Conservation (phyloP, 2,329 filamentous ascomycete species). For the Rhinocladiella similis region DNA sequence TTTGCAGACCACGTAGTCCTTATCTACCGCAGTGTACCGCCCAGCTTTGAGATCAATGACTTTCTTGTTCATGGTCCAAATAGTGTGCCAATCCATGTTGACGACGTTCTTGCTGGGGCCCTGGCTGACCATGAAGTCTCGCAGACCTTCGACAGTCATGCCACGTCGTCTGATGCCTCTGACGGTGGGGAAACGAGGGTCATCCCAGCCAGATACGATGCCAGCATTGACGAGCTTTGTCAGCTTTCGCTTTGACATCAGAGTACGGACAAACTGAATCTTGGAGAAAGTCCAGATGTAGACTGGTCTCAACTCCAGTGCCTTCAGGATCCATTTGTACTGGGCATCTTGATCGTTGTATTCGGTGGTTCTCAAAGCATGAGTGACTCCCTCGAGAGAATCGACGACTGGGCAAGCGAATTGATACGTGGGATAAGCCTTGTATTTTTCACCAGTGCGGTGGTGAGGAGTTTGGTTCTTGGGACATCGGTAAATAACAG, state of each 20-base stretch:
- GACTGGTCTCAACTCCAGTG: slow-evolving; percentile 46
- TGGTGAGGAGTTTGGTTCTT: slow-evolving; percentile 64
- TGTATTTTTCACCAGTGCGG: slow-evolving; percentile 64
- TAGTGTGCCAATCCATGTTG: slow-evolving; percentile 51
- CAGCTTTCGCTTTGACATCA: slow-evolving; percentile 54
- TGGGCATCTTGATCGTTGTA: slow-evolving; percentile 54
- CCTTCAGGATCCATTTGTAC: slow-evolving; percentile 53
- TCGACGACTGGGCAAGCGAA: slow-evolving; percentile 66
- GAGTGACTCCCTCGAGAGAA: slow-evolving; percentile 63
- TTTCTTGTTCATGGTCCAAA: slow-evolving; percentile 69
- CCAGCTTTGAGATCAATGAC: slow-evolving; percentile 67
- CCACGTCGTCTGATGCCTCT: slow-evolving; percentile 51
- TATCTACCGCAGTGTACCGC: slow-evolving; percentile 35
- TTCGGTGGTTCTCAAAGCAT: slow-evolving; percentile 65
- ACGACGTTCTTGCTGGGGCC: slow-evolving; percentile 51
- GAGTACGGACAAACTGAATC: slow-evolving; percentile 53
- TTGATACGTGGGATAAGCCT: slow-evolving; percentile 68
- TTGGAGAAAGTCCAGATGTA: slow-evolving; percentile 55
- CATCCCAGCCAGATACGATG: slow-evolving; percentile 53
- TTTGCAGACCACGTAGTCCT: slow-evolving; percentile 31
- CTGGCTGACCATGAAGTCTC: slow-evolving; percentile 54
- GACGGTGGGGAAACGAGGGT: slow-evolving; percentile 53
- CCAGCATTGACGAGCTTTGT: slow-evolving; percentile 52
- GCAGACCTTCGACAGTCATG: slow-evolving; percentile 49
- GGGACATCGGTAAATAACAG: slow-evolving; percentile 89